These are phyloP conservation scores for Bipolaris gigantea DNA, from an alignment of 2,329 filamentous ascomycete genomes.

Conservation along the genomic window DNA sequence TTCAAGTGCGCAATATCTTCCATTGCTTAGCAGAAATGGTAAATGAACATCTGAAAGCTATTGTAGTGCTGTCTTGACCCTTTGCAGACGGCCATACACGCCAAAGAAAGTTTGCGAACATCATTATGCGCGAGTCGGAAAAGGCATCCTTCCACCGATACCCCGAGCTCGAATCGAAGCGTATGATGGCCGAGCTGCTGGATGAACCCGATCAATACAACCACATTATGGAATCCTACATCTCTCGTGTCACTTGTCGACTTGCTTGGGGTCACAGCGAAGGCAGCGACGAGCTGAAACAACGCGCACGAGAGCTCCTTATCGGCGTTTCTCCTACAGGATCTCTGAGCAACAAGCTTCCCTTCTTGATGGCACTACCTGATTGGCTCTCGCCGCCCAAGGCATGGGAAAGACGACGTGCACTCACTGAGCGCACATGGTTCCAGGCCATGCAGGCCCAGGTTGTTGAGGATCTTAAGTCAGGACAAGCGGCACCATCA, in stretches of 20 bases:
- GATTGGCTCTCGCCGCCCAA: conserved; percentile 49
- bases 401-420: conserved; percentile 50
- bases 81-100: conserved; percentile 45
- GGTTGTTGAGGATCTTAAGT: conserved; percentile 42
- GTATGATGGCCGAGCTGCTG: conserved; percentile 50
- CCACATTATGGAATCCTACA: conserved; percentile 49
- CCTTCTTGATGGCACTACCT: conserved; percentile 50
- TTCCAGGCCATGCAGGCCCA: conserved; percentile 51
- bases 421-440: conserved; percentile 49
- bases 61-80: conserved; percentile 17
- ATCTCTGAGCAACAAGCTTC: conserved; percentile 51
- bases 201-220: conserved; percentile 50
- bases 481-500: conserved; percentile 41
- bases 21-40: conserved; percentile 50
- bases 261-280: conserved; percentile 52
- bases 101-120: conserved; percentile 50
- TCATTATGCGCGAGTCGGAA: conserved; percentile 51
- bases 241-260: conserved; percentile 51
- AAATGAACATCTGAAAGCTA: conserved; percentile 5
- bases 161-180: conserved; percentile 50
- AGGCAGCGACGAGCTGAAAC: conserved; percentile 51
- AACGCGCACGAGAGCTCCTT: conserved; percentile 51
- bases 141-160: conserved; percentile 48
- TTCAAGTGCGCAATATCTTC: conserved; percentile 50
- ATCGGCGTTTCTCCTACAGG: conserved; percentile 52